These are phyloP conservation scores for Solanum sitiens DNA, from an alignment of 257 asterid species.

Conservation along the genomic window DNA sequence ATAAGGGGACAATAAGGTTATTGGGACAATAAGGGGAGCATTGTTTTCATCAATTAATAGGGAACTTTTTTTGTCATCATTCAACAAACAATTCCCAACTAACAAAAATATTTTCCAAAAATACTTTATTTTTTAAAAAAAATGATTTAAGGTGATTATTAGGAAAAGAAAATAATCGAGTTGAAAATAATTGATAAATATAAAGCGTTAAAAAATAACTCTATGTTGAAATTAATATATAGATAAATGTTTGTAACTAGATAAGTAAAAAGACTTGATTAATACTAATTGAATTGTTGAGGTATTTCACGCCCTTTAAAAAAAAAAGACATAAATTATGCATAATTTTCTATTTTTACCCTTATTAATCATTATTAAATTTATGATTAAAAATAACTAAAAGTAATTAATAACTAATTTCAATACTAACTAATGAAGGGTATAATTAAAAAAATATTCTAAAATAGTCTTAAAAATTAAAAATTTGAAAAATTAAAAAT, in stretches of 20 bases:
- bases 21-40: not conserved
- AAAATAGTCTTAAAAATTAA: no score
- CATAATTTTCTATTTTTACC: no score
- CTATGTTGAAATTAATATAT: not conserved
- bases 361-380: no score
- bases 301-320: no score
- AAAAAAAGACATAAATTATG: no score
- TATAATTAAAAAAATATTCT: no score
- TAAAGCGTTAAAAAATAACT: not conserved
- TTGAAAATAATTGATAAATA: not conserved
- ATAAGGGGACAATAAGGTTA: not conserved
- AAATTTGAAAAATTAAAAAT: no score
- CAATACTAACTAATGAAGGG: no score
- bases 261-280: not conserved
- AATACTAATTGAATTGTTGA: no score
- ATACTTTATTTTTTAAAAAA: accelerated
- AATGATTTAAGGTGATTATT: not conserved
- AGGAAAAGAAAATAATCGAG: accelerated
- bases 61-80: not conserved
- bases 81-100: not conserved
- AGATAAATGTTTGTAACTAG: not conserved
- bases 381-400: no score
- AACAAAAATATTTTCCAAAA: not conserved
- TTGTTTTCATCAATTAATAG: not conserved
- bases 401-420: no score